Base-by-base conservation (phyloP, 352 stramenopile genomes). In the Phytophthora citricola region DNA sequence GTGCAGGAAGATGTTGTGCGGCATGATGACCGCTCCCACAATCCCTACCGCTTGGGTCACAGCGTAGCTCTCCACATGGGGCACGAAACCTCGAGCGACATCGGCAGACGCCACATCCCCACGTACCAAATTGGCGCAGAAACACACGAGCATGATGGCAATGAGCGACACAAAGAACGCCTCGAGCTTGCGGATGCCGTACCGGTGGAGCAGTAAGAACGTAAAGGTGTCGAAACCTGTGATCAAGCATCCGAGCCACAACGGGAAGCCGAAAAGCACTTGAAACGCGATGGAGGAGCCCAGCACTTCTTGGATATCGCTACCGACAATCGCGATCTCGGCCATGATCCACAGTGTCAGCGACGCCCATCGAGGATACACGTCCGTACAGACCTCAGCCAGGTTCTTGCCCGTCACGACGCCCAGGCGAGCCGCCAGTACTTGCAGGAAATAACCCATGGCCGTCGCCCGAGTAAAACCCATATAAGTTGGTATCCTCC, bases 1-100 rank as follows among this genome's bases (percentile, higher is more conserved):
- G 69, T 99, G 95, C 29, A 99, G 72, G 65, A 97, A 98, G 22
- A 99, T 82, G 55, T 99, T 98, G 78, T 98, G 93, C 1, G 96
- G 96, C 96, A 99, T 99, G 78, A 98, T 97, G 26, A 99, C 93
- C 0, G 93, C 90, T 32, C 95, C 96, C 8, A 98, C 63, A 57
- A 98, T 98, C 1, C 92, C 95, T 15, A 97, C 96, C 10, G 86
- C 92, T 52, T 89, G 79, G 12, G 79, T 92, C 54, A 84, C 90
- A 7, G 81, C 93, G 63, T 89, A 94, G 61, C 63, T 77, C 63
- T 92, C 63, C 4, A 89, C 69, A 12, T 78, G 69, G 1, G 91
- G 84, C 1, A 95, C 58, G 63, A 98, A 98, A 12, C 93, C 94
- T 31, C 73, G 71, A 3, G 71, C 57, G 24, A 98, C 55, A 46